Evolutionary conservation across 139 green algal species (phyloP), one percentile per base, ranked within the genome.

Genomic region (Coelastrella sp.): DNA sequence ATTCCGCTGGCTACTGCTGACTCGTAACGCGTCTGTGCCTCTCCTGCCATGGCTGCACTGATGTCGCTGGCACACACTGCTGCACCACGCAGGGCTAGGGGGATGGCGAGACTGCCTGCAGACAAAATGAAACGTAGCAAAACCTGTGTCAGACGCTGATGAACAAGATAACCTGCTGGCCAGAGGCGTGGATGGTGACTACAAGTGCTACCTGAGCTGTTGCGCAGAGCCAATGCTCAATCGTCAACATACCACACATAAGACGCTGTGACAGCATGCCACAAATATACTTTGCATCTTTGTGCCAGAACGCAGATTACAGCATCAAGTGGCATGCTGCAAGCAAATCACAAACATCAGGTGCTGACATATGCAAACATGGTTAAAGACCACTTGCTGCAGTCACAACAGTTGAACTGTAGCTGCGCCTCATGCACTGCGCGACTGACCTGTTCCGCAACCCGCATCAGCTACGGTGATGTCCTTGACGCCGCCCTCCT

Each of bases 41-140:
- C 95, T 14, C 78, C 71, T 7, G 94, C 97, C 97, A 99, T 99
- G 71, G 96, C 92, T 22, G 89, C 82, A 23, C 94, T 98, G 91
- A 99, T 99, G 96, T 99, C 98, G 59, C 85, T 97, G 22, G 97
- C 98, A 81, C 75, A 95, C 64, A 99, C 96, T 3, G 81, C 64
- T 6, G 97, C 98, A 56, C 98, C 98, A 60, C 93, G 92, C 73
- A 97, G 92, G 4, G 97, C 97, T 56, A 98, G 93, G 3, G 97
- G 97, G 78, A 99, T 96, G 74, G 97, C 92, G 10, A 99, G 91
- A 89, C 87, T 95, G 87, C 96, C 96, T 95, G 93, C 59, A 47
- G 11, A 1, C 32, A 47, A 47, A 0, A 47, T 47, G 32, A 47
- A 47, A 47, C 0, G 32, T 47, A 1, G 32, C 32, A 47, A 47